Conservation (phyloP, 202 grass and related monocot species). For the Carex arenaria region DNA sequence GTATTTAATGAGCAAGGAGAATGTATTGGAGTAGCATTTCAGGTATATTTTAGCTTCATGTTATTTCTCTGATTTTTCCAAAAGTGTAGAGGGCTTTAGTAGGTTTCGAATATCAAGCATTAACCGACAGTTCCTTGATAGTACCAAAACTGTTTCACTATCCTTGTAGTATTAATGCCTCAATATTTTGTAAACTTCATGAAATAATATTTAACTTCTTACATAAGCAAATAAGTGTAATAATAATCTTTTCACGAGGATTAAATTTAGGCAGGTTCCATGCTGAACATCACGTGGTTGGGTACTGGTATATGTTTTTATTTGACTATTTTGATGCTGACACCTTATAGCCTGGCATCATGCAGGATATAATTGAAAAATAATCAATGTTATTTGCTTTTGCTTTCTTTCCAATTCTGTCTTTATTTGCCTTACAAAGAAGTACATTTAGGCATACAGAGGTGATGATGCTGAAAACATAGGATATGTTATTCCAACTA, state of each 20-base stretch:
- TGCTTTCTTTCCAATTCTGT: not conserved
- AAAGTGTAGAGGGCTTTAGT: slow-evolving; percentile 6
- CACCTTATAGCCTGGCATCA: not conserved
- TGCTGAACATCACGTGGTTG: not conserved
- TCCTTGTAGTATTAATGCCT: not conserved
- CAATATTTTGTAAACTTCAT: not conserved
- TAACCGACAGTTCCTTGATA: not conserved
- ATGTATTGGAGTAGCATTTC: slow-evolving; percentile 98
- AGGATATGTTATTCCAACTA: slow-evolving; percentile 98
- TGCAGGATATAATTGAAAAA: not conserved
- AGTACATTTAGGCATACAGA: slow-evolving; percentile 87
- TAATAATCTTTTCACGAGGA: not conserved
- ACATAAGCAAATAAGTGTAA: not conserved
- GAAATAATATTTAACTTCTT: not conserved
- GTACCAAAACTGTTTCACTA: not conserved
- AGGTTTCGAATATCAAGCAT: not conserved
- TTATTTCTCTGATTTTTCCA: not conserved
- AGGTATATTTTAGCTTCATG: slow-evolving; percentile 50
- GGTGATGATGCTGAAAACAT: slow-evolving; percentile 98
- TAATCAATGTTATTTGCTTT: not conserved
- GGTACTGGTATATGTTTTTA: not conserved
- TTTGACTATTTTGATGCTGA: not conserved
- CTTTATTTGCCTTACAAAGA: slow-evolving; percentile 48
- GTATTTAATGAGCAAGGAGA: slow-evolving; percentile 97
- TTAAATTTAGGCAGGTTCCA: not conserved